Conservation (phyloP, 352 stramenopile species). For the Globisporangium iwayamae region DNA sequence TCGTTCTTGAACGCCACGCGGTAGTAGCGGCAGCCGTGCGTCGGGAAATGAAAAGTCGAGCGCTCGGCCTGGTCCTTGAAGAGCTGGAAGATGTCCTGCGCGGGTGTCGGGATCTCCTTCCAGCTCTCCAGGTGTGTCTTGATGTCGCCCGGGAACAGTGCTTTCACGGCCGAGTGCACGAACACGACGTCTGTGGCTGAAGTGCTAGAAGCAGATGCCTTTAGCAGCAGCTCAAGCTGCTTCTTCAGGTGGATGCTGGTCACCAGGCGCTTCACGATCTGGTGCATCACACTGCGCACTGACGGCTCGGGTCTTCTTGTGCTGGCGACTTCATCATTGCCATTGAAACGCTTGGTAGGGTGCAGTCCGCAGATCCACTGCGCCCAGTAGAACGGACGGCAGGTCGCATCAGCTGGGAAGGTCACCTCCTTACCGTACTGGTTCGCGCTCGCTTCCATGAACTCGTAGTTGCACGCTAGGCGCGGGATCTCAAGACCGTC, state of each 20-base stretch:
- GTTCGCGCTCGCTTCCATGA: conserved; percentile 20
- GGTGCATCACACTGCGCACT: conserved; percentile 56
- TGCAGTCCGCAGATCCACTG: conserved; percentile 75
- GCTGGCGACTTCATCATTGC: background rate
- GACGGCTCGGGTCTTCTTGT: conserved; percentile 52
- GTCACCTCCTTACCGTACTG: conserved; percentile 30
- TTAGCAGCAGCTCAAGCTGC: conserved; percentile 41
- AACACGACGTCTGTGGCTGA: conserved; percentile 18
- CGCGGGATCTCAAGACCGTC: conserved; percentile 41
- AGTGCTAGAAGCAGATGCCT: conserved; percentile 16
- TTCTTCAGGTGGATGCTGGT: conserved; percentile 36
- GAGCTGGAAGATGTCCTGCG: conserved; percentile 38
- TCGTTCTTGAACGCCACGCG: conserved; percentile 44
- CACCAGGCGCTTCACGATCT: conserved; percentile 59
- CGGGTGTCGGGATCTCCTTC: conserved; percentile 38
- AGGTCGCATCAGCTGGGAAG: conserved; percentile 36
- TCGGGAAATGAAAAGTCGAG: conserved; percentile 24
- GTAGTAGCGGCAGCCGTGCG: conserved; percentile 50
- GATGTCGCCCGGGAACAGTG: conserved; percentile 39
- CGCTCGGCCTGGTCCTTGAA: conserved; percentile 28
- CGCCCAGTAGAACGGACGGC: conserved; percentile 65
- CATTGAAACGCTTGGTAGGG: conserved; percentile 36
- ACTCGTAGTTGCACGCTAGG: conserved; percentile 46
- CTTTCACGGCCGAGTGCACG: conserved; percentile 32
- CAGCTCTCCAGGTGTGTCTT: conserved; percentile 53